Conservation (phyloP, 345 rosid species). For the Rhodamnia argentea region DNA sequence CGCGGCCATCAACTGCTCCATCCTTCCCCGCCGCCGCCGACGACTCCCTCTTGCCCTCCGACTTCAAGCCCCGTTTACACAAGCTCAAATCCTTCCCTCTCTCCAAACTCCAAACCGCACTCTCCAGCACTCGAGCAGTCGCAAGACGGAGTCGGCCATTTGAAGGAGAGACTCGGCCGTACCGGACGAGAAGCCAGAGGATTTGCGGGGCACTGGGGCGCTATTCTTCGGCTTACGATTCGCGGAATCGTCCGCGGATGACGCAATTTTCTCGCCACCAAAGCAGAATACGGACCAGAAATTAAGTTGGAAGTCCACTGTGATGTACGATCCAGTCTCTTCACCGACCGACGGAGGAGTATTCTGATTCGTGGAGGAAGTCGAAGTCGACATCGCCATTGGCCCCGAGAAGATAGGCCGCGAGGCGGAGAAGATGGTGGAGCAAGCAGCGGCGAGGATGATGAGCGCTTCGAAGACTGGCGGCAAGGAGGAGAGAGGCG, state of each 20-base stretch:
- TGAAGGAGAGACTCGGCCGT: not conserved
- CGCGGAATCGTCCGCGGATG: not conserved
- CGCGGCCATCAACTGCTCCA: conserved; percentile 65
- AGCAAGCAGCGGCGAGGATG: too few relatives aligned
- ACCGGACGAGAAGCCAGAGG: too few relatives aligned
- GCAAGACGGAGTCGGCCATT: not conserved
- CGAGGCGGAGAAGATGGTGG: conserved; percentile 57
- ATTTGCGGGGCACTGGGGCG: too few relatives aligned
- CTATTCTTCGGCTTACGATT: not conserved
- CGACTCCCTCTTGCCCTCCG: conserved; percentile 47
- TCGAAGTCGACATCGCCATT: conserved; percentile 16
- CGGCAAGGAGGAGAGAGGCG: too few relatives aligned
- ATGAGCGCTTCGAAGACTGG: too few relatives aligned
- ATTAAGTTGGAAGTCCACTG: not conserved
- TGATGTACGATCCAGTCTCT: not conserved
- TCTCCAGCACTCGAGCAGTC: not conserved
- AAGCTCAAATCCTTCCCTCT: conserved; percentile 55
- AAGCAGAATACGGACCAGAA: not conserved
- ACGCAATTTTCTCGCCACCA: not conserved
- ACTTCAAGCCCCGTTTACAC: conserved; percentile 68
- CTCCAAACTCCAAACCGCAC: conserved; percentile 9
- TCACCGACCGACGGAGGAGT: conserved; percentile 7
- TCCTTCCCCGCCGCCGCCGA: conserved; percentile 12
- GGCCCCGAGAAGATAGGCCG: conserved; percentile 46
- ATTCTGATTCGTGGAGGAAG: conserved; percentile 15